Conservation (phyloP, 2,329 filamentous ascomycete genomes). For the Pyrenophora graminea region DNA sequence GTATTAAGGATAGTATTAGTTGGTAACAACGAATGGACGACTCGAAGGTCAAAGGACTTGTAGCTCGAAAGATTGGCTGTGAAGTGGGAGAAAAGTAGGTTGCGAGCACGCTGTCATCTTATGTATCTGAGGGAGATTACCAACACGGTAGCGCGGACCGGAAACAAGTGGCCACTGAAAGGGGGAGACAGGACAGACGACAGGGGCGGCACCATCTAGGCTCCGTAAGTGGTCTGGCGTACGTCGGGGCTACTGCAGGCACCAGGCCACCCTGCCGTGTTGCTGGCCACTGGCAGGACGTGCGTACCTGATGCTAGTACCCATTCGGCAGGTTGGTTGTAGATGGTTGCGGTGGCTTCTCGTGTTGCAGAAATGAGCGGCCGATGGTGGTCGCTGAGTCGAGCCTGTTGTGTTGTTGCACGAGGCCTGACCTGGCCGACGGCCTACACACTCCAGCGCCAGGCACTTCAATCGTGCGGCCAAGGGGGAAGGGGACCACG, state of each 20-base stretch:
- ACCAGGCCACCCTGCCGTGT: conserved; percentile 35
- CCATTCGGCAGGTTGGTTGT: conserved; percentile 33
- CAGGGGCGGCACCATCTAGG: conserved; percentile 32
- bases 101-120: conserved; percentile 32
- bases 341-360: conserved; percentile 33
- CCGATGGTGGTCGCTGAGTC: conserved; percentile 27
- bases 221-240: conserved; percentile 37
- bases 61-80: conserved; percentile 45
- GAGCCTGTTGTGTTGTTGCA: conserved; percentile 25
- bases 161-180: conserved; percentile 40
- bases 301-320: conserved; percentile 34
- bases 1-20: conserved; percentile 49
- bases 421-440: conserved; percentile 8
- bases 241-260: conserved; percentile 43
- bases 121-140: conserved; percentile 47
- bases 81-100: conserved; percentile 33
- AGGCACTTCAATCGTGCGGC: conserved; percentile 20
- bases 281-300: conserved; percentile 32
- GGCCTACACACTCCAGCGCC: conserved; percentile 18
- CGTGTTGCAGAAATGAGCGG: conserved; percentile 42
- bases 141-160: conserved; percentile 41
- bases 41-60: conserved; percentile 47
- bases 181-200: conserved; percentile 32
- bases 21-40: conserved; percentile 50
- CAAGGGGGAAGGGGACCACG: conserved; percentile 4